phyloP scores from a whole-genome alignment of 257 asterid species.

The Gentiana straminea region DNA sequence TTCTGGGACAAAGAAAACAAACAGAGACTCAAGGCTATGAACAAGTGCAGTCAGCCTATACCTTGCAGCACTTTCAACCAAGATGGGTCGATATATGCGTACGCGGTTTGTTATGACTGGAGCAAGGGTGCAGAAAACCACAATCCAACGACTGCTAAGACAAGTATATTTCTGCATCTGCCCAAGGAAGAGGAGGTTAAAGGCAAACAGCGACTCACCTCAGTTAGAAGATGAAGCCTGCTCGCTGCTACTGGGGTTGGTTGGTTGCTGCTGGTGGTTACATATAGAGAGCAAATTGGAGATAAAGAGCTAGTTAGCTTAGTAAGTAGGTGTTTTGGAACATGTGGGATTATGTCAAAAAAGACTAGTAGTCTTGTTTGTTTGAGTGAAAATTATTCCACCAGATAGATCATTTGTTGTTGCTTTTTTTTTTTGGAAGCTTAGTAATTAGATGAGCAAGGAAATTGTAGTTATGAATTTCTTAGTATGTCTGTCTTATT shows the following conservation, averaged over 20 bases:
- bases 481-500: no score
- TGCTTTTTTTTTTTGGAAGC: no score
- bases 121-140: constrained; percentile 98
- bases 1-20: constrained; percentile 98
- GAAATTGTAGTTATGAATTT: no score
- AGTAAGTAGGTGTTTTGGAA: no score
- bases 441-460: no score
- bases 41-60: constrained; percentile 76
- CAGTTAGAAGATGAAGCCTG: constrained; percentile 52
- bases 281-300: no score
- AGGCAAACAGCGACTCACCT: constrained; percentile 59
- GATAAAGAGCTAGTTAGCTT: no score
- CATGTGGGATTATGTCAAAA: no score
- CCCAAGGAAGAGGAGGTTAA: constrained; percentile 91
- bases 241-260: constrained; percentile 8
- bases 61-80: constrained; percentile 75
- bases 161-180: constrained; percentile 53
- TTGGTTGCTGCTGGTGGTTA: no score
- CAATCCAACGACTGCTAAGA: constrained; percentile 79
- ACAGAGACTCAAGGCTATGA: constrained; percentile 94
- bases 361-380: no score
- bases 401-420: no score
- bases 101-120: constrained; percentile 97
- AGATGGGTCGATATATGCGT: constrained; percentile 85
- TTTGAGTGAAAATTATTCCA: no score